Base-by-base conservation (phyloP, 208 protist species). In the Endotrypanum monterogeii region DNA sequence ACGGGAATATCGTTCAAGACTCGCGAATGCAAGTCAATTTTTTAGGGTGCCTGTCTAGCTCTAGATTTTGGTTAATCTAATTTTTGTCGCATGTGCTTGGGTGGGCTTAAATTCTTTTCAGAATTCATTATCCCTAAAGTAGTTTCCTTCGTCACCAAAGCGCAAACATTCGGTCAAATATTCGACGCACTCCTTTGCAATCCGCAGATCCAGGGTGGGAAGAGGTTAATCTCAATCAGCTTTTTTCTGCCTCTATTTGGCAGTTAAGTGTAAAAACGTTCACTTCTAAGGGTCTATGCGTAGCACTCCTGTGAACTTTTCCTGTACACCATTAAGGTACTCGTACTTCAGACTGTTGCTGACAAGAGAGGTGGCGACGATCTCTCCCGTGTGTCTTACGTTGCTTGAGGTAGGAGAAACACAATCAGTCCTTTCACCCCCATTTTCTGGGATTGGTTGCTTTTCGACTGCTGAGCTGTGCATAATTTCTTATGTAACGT, bases 241-340 rank as follows among this genome's bases (percentile, higher is more conserved):
- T 94, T 86, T 57, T 91, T 94, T 82, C 84, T 88, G 50, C 90
- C 89, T 7, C 60, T 90, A 30, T 72, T 74, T 41, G 86, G 89
- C 28, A 90, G 85, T 67, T 78, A 82, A 50, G 76, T 51, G 1
- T 85, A 94, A 57, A n/a, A 80, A 82, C 44, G 61, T 75, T 44
- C 89, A 94, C 57, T 90, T 87, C 3, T 85, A 94, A 63, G 86
- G 87, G 0, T 85, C 89, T 61, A 50, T 78, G 7, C 81, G 91
- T 7, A 89, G 83, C 54, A 70, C 71, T 37, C 74, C 83, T 7
- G 83, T 84, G 0, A 79, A 91, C 68, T 58, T 92, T 89, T 83
- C 60, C 89, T 87, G 0, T 90, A 92, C 70, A 85, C 87, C 16
- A 56, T 94, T 39, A 92, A 94, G 79, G 83, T 91, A 25, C 92